Evolutionary conservation across 179 eudicot species (phyloP).

Genomic region (Pouteria campechiana): DNA sequence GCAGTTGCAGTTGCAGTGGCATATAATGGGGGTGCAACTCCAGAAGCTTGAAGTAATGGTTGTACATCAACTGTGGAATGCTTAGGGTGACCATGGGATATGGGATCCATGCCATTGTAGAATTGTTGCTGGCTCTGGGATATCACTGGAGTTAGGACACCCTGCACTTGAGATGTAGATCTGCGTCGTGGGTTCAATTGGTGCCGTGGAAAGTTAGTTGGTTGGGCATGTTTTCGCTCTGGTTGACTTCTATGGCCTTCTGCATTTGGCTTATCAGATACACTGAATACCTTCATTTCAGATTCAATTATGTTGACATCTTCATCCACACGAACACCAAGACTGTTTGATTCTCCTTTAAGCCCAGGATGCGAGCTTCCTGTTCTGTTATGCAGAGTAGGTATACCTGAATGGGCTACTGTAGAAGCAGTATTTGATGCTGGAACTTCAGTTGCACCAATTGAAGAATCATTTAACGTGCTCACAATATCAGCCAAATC

Average conservation of each 20-base stretch:
- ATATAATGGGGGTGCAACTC: conserved; percentile 40
- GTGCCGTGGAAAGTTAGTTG: conserved; percentile 18
- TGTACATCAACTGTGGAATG: conserved; percentile 21
- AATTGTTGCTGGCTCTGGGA: conserved; percentile 22
- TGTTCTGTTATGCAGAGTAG: conserved; percentile 14
- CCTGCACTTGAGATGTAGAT: conserved; percentile 16
- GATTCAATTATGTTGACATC: conserved; percentile 20
- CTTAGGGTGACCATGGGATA: conserved; percentile 17
- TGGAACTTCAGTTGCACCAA: conserved; percentile 10
- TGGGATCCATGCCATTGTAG: conserved; percentile 17
- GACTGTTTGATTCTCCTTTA: conserved; percentile 16
- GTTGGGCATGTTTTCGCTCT: conserved; percentile 16
- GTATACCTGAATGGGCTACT: conserved; percentile 13
- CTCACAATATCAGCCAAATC: conserved; percentile 13
- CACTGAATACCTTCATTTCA: conserved; percentile 22
- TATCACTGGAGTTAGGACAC: conserved; percentile 22
- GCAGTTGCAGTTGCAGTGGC: conserved; percentile 36
- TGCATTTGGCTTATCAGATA: conserved; percentile 22
- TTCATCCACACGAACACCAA: conserved; percentile 10
- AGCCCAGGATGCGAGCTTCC: conserved; percentile 13
- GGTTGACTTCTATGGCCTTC: conserved; percentile 25
- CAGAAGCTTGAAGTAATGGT: conserved; percentile 37
- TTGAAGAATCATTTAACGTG: conserved; percentile 18
- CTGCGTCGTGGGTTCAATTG: conserved; percentile 13
- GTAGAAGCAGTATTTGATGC: conserved; percentile 7